These are phyloP conservation scores for Pichia cephalocereana DNA, from an alignment of 805 yeast species.

Conservation along the genomic window DNA sequence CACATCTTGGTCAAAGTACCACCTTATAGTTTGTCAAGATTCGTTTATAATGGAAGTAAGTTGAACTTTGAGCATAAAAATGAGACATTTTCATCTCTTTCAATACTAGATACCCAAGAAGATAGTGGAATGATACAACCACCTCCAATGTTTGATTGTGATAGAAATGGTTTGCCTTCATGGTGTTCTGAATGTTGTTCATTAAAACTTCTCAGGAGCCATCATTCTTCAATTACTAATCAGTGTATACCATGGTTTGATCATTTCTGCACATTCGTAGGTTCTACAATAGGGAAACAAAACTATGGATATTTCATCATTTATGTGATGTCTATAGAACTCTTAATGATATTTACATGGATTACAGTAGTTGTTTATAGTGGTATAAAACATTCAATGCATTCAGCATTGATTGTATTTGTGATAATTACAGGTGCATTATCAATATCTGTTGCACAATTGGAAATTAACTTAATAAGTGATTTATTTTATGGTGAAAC, in stretches of 20 bases:
- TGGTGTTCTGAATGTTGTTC: conserved; percentile 67
- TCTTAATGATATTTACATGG: conserved; percentile 31
- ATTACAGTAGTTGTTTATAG: conserved; percentile 26
- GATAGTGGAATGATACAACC: conserved; percentile 25
- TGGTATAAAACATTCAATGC: conserved; percentile 7
- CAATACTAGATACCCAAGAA: background rate
- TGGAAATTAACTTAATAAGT: conserved; percentile 35
- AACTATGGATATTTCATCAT: conserved; percentile 57
- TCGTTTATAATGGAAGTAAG: conserved; percentile 14
- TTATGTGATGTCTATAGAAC: conserved; percentile 32
- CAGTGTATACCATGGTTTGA: conserved; percentile 69
- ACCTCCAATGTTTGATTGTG: conserved; percentile 60
- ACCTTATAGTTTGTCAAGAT: conserved; percentile 23
- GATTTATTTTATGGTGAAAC: conserved; percentile 39
- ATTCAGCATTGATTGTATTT: conserved; percentile 22
- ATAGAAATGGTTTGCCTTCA: conserved; percentile 60
- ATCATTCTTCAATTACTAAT: conserved; percentile 50
- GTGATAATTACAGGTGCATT: conserved; percentile 37
- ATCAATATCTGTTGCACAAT: conserved; percentile 32
- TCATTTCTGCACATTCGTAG: conserved; percentile 78
- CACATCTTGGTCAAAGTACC: conserved; percentile 29
- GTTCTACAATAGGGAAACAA: conserved; percentile 56
- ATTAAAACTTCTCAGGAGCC: conserved; percentile 58
- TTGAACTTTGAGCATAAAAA: background rate
- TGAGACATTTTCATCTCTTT: background rate